Evolutionary conservation across 2,329 filamentous ascomycete species (phyloP), one percentile per base, ranked within the genome.

Genomic region (Phyllachora maydis): DNA sequence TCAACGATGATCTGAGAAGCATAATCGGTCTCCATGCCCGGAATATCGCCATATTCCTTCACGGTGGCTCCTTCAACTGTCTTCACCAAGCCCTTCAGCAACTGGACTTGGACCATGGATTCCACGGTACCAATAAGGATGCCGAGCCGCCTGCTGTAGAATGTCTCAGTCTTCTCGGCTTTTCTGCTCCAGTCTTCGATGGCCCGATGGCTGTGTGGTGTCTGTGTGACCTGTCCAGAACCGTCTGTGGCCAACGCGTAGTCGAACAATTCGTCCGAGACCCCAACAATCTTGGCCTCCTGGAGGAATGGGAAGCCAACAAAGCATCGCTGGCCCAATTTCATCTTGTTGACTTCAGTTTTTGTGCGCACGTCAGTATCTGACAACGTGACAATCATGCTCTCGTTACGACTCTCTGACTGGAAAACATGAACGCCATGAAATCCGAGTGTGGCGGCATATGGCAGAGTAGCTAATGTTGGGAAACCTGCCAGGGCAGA

Each of bases 271-370:
- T 95, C 85, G 42, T 98, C 88, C 1, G 82, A 85, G 2, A 95
- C 78, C 26, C 71, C 73, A 24, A 79, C 61, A 15, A 98, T 71
- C 50, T 85, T 85, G 25, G 79, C 88, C 50, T 98, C 90, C 37
- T 91, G 78, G 32, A 98, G 52, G 52, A 93, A 98, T 2, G 88
- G 88, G 40, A 91, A 98, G 18, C 85, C 83, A 30, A 95, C 77
- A 42, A 81, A 81, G 29, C 91, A 83, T 29, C 72, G 70, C 46
- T 85, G 65, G 21, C 83, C 85, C 21, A 98, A 60, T 41, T 81
- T 85, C 23, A 56, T 50, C 43, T 81, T 79, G 26, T 83, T 83
- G 26, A 65, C 52, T 34, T 77, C 69, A 12, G 71, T 57, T 32
- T 65, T 76, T 22, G 74, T 70, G 17, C 74, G 69, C 28, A 54